phyloP scores from a whole-genome alignment of 1,284 basidiomycete species.

The Earliella scabrosa region DNA sequence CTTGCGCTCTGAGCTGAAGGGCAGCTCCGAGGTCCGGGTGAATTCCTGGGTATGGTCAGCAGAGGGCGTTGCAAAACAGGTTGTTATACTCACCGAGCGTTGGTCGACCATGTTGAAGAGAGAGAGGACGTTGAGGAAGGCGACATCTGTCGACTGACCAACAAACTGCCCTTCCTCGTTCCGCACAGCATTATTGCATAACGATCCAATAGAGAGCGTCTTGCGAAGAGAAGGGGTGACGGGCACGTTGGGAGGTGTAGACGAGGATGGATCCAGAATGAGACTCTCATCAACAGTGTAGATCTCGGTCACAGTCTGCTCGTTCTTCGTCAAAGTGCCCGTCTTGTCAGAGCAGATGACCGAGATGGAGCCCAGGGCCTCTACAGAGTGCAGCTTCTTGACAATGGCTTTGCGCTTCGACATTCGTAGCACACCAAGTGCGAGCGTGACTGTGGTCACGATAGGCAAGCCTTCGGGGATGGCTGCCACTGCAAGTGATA shows the following conservation, averaged over 20 bases:
- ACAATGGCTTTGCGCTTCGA: slow-evolving; percentile 94
- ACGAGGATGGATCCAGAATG: slow-evolving; percentile 58
- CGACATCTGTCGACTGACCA: slow-evolving; percentile 95
- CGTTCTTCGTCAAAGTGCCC: slow-evolving; percentile 88
- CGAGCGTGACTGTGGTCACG: slow-evolving; percentile 96
- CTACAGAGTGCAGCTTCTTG: slow-evolving; percentile 95
- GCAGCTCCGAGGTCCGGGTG: slow-evolving; percentile 76
- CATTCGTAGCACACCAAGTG: slow-evolving; percentile 94
- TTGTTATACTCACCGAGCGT: slow-evolving; percentile 55
- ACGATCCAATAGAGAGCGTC: slow-evolving; percentile 66
- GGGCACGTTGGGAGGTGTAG: slow-evolving; percentile 33
- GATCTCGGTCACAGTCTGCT: slow-evolving; percentile 90
- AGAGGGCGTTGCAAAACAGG: not conserved
- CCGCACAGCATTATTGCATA: slow-evolving; percentile 75
- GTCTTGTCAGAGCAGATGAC: slow-evolving; percentile 99
- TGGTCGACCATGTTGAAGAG: slow-evolving; percentile 74
- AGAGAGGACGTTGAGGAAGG: slow-evolving; percentile 83
- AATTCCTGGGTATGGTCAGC: slow-evolving; percentile 53
- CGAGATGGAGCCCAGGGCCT: slow-evolving; percentile 91
- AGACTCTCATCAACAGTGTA: slow-evolving; percentile 87
- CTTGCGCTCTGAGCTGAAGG: slow-evolving; percentile 94
- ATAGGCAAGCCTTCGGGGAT: slow-evolving; percentile 98
- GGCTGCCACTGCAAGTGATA: slow-evolving; percentile 95
- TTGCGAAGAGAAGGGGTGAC: slow-evolving; percentile 62
- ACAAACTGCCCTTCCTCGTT: slow-evolving; percentile 79